These are phyloP conservation scores for Saturnispora halmiae DNA, from an alignment of 805 yeast species.

Conservation along the genomic window DNA sequence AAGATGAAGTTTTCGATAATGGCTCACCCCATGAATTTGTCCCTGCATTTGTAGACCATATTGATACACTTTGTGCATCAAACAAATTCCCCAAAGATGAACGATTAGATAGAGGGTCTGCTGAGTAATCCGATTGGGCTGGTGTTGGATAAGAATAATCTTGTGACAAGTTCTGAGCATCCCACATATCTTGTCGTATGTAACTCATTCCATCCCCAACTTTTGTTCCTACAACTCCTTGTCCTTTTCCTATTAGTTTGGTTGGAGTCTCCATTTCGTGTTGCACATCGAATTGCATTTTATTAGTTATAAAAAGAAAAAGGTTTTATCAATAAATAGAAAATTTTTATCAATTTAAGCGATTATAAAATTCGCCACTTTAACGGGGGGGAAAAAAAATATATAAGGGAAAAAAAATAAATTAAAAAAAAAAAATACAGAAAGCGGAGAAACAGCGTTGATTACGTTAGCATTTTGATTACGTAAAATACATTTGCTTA, in stretches of 20 bases:
- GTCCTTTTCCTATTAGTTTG: too few species aligned
- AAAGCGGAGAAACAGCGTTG: neutral
- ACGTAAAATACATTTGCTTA: neutral
- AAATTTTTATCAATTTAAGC: neutral
- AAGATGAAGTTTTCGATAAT: neutral
- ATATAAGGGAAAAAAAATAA: neutral
- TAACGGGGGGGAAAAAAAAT: too few species aligned
- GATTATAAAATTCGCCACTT: too few species aligned
- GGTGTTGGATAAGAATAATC: slow-evolving; percentile 11
- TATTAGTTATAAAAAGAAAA: neutral
- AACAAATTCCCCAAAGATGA: slow-evolving; percentile 13
- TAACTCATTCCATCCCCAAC: too few species aligned
- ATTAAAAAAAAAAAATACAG: neutral
- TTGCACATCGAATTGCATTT: neutral
- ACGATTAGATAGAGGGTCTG: slow-evolving; percentile 10
- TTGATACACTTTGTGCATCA: slow-evolving; percentile 3
- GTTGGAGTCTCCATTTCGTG: too few species aligned
- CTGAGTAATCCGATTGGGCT: slow-evolving; percentile 10
- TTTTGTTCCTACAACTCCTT: too few species aligned
- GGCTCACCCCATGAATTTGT: neutral
- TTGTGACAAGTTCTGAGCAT: neutral
- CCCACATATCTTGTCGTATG: too few species aligned
- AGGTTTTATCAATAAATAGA: too few species aligned
- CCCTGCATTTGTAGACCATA: neutral
- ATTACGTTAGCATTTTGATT: neutral